phyloP scores from a whole-genome alignment of 2,329 filamentous ascomycete species.

The Ophiosphaerella korrae region DNA sequence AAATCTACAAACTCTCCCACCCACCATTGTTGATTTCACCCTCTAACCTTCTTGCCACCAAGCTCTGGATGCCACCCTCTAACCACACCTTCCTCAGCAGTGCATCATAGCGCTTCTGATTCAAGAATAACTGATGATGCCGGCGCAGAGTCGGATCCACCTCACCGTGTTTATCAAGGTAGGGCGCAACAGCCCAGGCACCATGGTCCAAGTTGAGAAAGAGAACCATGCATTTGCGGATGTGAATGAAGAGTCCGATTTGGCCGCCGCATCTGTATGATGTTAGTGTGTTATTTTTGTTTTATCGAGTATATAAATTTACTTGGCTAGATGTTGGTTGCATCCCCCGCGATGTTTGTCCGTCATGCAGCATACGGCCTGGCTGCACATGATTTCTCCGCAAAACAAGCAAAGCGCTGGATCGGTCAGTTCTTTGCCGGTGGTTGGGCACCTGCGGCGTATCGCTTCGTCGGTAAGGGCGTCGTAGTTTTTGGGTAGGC shows the following conservation, averaged over 20 bases:
- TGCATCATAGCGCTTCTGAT: constrained; percentile 91
- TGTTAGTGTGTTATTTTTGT: constrained; percentile 5
- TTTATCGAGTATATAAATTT: constrained; percentile 49
- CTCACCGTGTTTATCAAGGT: constrained; percentile 95
- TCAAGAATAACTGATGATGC: constrained; percentile 86
- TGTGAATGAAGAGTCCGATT: constrained; percentile 93
- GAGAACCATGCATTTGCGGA: constrained; percentile 91
- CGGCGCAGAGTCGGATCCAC: constrained; percentile 86
- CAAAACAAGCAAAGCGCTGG: constrained; percentile 93
- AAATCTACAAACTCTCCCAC: constrained; percentile 73
- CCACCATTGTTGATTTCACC: constrained; percentile 96
- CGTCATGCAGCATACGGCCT: constrained; percentile 87
- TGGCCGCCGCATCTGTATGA: constrained; percentile 76
- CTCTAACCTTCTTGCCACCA: constrained; percentile 88
- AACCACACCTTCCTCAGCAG: constrained; percentile 86
- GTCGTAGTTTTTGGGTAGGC: constrained; percentile 90
- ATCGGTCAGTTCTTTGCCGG: constrained; percentile 88
- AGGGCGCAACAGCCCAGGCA: constrained; percentile 85
- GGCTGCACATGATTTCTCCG: constrained; percentile 94
- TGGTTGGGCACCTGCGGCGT: constrained; percentile 80
- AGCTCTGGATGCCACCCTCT: constrained; percentile 82
- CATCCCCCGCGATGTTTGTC: constrained; percentile 65
- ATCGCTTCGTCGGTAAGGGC: constrained; percentile 91
- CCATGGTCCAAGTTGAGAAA: constrained; percentile 84
- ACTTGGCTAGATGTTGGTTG: constrained; percentile 88